Evolutionary conservation across 768 basidiomycete species (phyloP), one percentile per base, ranked within the genome.

Genomic region (Podaxis sp.): DNA sequence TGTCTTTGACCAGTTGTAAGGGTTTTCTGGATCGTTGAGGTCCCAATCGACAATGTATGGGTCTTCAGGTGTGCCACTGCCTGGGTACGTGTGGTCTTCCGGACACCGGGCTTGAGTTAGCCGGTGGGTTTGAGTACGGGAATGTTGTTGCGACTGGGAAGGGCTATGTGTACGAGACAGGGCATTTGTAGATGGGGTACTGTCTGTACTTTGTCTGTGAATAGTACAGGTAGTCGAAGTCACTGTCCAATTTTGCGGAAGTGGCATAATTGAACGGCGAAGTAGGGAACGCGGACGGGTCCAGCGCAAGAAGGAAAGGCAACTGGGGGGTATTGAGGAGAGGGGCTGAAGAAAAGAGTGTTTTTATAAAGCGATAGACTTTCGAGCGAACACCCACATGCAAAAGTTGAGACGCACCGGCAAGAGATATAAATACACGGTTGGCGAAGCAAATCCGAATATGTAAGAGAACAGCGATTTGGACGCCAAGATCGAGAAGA

Each of bases 1-100:
- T 16, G 65, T 36, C 40, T 69, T 77, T 3, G 76, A 68, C 82
- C 84, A 87, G 68, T 81, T 83, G 71, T 80, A 82, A 2, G 85
- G 85, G 65, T 83, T 76, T 61, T 83, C 81, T 11, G 78, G 73
- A 62, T 85, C 83, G 57, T 77, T 69, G 3, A 69, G 61, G 51
- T 77, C 73, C 84, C 83, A 87, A 62, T 82, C 77, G 62, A 87
- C 81, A 54, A 84, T 68, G 62, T 75, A 82, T 21, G 84, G 84
- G 63, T 83, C 78, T 35, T 77, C 71, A 3, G 48, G 52, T 14
- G 80, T 81, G 25, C 85, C 85, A 25, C 63, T 68, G 10, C 84
- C 85, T 7, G 74, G 67, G 68, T 80, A 82, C 13, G 64, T 64
- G 32, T 65, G 27, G 36, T 4, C n/a, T 13, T 46, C 55, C 54